Evolutionary conservation across 1,284 basidiomycete species (phyloP).

Genomic region (Mrakiaceae sp.): DNA sequence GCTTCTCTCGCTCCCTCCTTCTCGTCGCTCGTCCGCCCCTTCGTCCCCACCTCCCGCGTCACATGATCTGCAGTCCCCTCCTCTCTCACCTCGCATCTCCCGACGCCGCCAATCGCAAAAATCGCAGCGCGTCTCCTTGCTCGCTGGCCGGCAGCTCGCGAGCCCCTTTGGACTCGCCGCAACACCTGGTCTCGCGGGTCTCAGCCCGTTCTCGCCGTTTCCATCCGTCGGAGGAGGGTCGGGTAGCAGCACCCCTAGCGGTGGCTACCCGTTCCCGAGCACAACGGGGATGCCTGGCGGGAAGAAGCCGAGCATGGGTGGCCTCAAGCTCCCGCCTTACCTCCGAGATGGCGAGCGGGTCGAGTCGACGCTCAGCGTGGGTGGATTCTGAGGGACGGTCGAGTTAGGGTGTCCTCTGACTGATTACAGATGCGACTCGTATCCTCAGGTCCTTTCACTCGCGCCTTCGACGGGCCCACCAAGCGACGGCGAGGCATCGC

Average conservation of each 20-base stretch:
- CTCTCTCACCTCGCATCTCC: constrained; percentile 25
- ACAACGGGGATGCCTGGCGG: not conserved
- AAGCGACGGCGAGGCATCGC: not conserved
- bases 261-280: constrained; percentile 8
- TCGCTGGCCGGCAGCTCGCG: constrained; percentile 27
- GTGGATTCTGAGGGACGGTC: not conserved
- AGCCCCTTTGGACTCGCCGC: constrained; percentile 28
- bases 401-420: no score
- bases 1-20: not conserved
- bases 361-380: constrained; percentile 8
- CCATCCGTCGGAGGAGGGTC: constrained; percentile 18
- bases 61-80: constrained; percentile 14
- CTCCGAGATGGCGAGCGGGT: constrained; percentile 4
- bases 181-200: constrained; percentile 5
- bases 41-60: not conserved
- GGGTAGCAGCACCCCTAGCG: not conserved
- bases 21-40: not conserved
- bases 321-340: constrained; percentile 9
- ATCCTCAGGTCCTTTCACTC: constrained; percentile 3
- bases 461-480: constrained; percentile 11
- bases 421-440: no score
- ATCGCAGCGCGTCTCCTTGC: constrained; percentile 28
- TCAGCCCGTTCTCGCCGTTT: constrained; percentile 35
- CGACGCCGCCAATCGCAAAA: constrained; percentile 27
- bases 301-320: no score